Base-by-base conservation (phyloP, 139 green algal genomes). In the Penium margaritaceum region DNA sequence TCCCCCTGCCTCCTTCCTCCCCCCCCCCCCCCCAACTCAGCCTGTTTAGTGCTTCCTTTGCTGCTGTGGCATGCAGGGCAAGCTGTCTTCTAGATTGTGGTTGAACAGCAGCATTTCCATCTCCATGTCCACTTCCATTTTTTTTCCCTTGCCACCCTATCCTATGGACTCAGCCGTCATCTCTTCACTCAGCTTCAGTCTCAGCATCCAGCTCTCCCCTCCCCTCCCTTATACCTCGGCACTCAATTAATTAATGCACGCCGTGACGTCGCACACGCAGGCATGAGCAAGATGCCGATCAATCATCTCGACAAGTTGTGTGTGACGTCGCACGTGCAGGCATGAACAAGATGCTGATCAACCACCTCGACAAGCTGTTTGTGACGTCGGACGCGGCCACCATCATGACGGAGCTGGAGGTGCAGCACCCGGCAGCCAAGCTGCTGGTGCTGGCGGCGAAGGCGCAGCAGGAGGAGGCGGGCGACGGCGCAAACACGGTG, bases 261-360 rank as follows among this genome's bases (percentile, higher is more conserved):
- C n/a, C n/a, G n/a, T n/a, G n/a, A n/a, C n/a, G n/a, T n/a, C n/a
- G n/a, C n/a, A n/a, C n/a, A n/a, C n/a, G n/a, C 84, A 96, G 92
- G 93, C 39, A 97, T 97, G 94, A 98, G 96, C 84, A 99, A 99
- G 78, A 97, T 99, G 90, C 89, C 99, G 3, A 97, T 99, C 84
- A 99, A 99, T 82, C 94, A 99, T 55, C 75, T 99, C 37, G 94
- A 97, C 47, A 96, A 96, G 81, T 85, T 97, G 24, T 97, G 97
- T 85, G 92, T 99, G 5, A 99, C 94, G 5, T 94, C 84, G 80
- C 93, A 99, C 73, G 89, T 1, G 9, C 85, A 97, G 92, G 93
- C 46, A 98, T 97, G 94, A 98, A 97, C 84, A 99, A 99, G 79
- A 97, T 99, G 90, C 89, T 99, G 4, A 97, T 99, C 84, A 99